Conservation (phyloP, 208 protist species). For the Trichomonas vaginalis region DNA sequence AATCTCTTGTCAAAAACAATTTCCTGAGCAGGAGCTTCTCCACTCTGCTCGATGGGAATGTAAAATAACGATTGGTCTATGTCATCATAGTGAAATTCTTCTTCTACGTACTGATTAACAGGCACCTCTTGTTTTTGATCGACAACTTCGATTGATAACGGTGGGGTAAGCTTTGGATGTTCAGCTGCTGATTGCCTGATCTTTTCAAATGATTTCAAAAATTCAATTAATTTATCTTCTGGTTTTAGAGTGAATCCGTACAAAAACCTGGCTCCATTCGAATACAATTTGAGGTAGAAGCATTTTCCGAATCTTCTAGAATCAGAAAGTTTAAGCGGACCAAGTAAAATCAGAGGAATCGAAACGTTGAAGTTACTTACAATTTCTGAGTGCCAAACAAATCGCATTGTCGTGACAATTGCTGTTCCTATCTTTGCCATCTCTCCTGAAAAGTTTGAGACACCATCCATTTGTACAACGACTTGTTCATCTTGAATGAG, state of each 20-base stretch:
- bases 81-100: neutral
- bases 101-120: neutral
- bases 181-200: neutral
- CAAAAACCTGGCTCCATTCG: neutral
- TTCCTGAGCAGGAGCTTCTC: neutral
- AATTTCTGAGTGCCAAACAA: constrained; percentile 12
- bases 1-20: neutral
- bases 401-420: neutral
- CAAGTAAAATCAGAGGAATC: neutral
- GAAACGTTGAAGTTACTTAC: constrained; percentile 10
- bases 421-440: neutral
- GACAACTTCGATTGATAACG: neutral
- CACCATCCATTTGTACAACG: neutral
- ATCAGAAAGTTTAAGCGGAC: neutral
- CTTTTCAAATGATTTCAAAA: neutral
- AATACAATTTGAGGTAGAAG: neutral
- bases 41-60: neutral
- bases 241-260: neutral
- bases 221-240: neutral
- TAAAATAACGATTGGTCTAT: neutral
- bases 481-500: neutral
- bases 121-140: neutral
- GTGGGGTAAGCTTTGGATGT: neutral
- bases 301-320: neutral
- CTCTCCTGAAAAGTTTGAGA: neutral